Base-by-base conservation (phyloP, 441 rosid species). In the Adansonia gregorii region DNA sequence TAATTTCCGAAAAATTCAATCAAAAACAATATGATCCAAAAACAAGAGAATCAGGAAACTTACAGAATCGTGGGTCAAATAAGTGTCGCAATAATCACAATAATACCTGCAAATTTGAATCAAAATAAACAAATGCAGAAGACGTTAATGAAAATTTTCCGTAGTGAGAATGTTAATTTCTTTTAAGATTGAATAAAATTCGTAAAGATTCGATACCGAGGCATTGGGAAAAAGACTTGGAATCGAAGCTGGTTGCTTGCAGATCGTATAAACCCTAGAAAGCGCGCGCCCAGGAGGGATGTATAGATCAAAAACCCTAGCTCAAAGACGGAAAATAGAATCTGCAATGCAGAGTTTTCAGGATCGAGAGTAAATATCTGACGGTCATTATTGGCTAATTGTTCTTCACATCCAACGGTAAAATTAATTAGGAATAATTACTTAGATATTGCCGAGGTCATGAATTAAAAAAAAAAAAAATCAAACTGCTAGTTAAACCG, bases 41-140 rank as follows among this genome's bases (percentile, higher is more conserved):
- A 60, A 59, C 17, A 8, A 51, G 22, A 59, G 2, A 67, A 67
- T 20, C 39, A 20, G 15, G 19, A 55, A 67, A 84, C 93, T 89
- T 86, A 96, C 99, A 48, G 99, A 93, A 82, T 96, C 98, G 80
- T 96, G 99, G 58, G 99, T 96, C 89, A 96, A 87, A 77, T 94
- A 96, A 68, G 99, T 96, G 72, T 96, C 99, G 76, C 99, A 93
- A 75, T 94, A 96, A 82, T 96, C 99, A 73, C 99, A 94, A 87
- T 96, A 96, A 78, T 94, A 90, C 86, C 99, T 91, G 88, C 83
- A 80, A 80, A 74, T 17, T 65, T 11, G 58, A 58, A 52, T 66
- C 72, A 46, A 60, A 63, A 76, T 63, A 52, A 41, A 56, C 8
- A 24, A 2, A 22, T 20, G 1, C 15, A 24, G 0, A 12, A 41